Percentiles rank a stretch among this genome's conserved stretches.
phyloP scores from a whole-genome alignment of 202 grass and related monocot species.

The Elaeis oleifera region DNA sequence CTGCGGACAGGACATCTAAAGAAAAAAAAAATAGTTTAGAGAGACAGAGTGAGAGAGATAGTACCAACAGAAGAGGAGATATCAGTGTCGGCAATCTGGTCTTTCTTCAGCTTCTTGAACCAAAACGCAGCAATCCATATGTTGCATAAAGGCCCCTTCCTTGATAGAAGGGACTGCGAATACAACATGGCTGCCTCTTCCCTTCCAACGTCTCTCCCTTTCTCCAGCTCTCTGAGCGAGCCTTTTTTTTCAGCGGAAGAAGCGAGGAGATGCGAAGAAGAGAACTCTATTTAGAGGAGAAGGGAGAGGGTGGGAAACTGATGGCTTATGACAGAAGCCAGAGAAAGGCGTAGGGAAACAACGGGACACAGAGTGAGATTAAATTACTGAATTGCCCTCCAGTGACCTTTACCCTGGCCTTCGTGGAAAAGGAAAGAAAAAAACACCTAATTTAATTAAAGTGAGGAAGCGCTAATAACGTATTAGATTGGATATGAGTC shows the following conservation, averaged over 20 bases:
- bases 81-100: conserved; percentile 42
- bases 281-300: background rate
- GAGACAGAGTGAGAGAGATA: background rate
- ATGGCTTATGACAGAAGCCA: conserved; percentile 21
- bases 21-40: background rate
- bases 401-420: too few relatives aligned
- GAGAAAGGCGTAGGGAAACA: background rate
- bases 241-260: too few relatives aligned
- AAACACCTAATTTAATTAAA: too few relatives aligned
- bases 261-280: too few relatives aligned
- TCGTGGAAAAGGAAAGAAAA: too few relatives aligned
- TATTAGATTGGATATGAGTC: too few relatives aligned
- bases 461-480: too few relatives aligned
- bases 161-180: conserved; percentile 51
- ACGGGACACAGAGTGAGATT: background rate
- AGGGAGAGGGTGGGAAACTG: background rate
- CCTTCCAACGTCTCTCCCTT: background rate
- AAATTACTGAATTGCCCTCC: conserved; percentile 22
- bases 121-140: conserved; percentile 57
- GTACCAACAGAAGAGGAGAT: conserved; percentile 66
- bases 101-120: conserved; percentile 48
- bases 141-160: conserved; percentile 42
- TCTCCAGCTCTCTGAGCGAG: background rate
- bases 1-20: background rate
- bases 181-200: conserved; percentile 32